Conservation (phyloP, 2,329 filamentous ascomycete genomes). For the Aspergillus sp. region DNA sequence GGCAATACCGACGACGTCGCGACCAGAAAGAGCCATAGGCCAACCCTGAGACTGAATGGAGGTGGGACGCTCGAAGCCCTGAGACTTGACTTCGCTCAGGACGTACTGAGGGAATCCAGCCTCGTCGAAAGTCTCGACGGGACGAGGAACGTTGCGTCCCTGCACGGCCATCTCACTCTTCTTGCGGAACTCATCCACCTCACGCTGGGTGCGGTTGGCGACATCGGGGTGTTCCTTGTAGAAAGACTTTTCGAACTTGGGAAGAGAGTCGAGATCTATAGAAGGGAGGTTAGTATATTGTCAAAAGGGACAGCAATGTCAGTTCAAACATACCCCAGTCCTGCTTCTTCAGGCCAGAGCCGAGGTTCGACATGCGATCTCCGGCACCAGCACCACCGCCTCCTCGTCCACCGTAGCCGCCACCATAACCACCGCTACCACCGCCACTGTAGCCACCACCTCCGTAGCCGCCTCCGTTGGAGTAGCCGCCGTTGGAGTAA, state of each 20-base stretch:
- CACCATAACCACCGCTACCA: conserved; percentile 7
- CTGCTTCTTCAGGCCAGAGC: conserved; percentile 82
- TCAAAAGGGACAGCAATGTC: neutral
- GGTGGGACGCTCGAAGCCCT: conserved; percentile 90
- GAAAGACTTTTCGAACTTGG: conserved; percentile 99
- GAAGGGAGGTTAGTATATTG: conserved; percentile 26
- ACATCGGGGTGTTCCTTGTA: conserved; percentile 94
- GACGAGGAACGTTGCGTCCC: conserved; percentile 80
- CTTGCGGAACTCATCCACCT: conserved; percentile 85
- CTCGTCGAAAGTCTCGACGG: conserved; percentile 96
- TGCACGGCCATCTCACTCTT: conserved; percentile 81
- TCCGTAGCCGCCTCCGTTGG: conserved; percentile 36
- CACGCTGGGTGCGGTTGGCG: conserved; percentile 67
- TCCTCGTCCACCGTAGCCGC: conserved; percentile 33
- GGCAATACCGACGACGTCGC: conserved; percentile 97
- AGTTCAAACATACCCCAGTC: conserved; percentile 69
- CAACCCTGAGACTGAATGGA: conserved; percentile 98
- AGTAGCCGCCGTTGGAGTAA: conserved; percentile 52
- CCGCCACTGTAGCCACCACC: conserved; percentile 15
- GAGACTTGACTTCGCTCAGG: conserved; percentile 97
- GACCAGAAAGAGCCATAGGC: conserved; percentile 98
- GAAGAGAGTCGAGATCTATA: conserved; percentile 71
- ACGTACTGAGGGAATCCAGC: conserved; percentile 96
- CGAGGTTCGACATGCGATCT: conserved; percentile 92
- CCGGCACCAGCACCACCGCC: conserved; percentile 61